phyloP scores from a whole-genome alignment of 208 protist species.

The Crithidia mellificae region DNA sequence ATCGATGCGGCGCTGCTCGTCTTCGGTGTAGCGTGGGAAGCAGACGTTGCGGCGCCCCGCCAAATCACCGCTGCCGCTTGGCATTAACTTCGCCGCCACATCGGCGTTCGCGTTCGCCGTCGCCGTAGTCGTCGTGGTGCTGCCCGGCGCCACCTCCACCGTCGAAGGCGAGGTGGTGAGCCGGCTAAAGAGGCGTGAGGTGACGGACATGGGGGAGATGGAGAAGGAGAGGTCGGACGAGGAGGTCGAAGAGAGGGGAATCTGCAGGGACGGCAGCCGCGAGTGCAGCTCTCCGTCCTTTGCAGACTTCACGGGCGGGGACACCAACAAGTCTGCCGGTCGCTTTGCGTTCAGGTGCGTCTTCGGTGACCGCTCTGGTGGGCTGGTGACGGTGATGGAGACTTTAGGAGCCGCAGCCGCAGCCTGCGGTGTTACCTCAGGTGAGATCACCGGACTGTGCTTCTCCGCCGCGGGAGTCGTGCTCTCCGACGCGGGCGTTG shows the following conservation, averaged over 20 bases:
- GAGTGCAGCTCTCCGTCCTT: not conserved
- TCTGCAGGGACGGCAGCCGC: not conserved
- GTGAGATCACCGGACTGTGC: too few relatives aligned
- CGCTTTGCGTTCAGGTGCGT: not conserved
- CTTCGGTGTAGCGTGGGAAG: slow-evolving; percentile 38
- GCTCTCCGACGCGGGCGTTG: not conserved
- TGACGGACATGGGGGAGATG: slow-evolving; percentile 2
- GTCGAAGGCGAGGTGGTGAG: slow-evolving; percentile 4
- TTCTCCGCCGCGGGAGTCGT: too few relatives aligned
- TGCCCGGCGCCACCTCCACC: not conserved
- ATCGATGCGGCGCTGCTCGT: slow-evolving; percentile 40
- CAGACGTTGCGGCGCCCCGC: slow-evolving; percentile 16
- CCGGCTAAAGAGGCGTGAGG: slow-evolving; percentile 11
- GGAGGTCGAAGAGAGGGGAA: slow-evolving; percentile 4
- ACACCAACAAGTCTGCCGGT: not conserved
- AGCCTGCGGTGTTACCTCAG: not conserved
- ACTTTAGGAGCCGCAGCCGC: not conserved
- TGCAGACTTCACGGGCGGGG: not conserved
- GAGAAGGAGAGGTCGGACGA: slow-evolving; percentile 24
- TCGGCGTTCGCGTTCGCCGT: too few relatives aligned
- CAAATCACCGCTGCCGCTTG: not conserved
- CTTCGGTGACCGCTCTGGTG: not conserved
- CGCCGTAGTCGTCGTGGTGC: too few relatives aligned
- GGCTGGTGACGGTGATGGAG: too few relatives aligned
- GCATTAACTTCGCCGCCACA: not conserved